Evolutionary conservation across 805 yeast species (phyloP), one percentile per base, ranked within the genome.

Genomic region (Wickerhamomyces strasburgensis): DNA sequence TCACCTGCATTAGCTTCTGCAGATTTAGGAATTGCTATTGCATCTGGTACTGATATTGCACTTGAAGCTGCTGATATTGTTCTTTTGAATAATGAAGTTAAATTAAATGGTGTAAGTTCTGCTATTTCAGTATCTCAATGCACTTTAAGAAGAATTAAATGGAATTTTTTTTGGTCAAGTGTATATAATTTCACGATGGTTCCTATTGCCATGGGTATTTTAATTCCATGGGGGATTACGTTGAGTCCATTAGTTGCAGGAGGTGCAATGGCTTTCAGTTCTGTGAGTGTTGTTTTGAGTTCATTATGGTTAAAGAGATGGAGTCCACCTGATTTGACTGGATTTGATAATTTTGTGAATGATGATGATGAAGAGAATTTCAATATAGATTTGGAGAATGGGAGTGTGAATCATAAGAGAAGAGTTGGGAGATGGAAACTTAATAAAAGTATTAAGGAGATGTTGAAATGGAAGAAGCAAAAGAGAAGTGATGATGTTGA

Each of bases 21-120:
- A 1, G 86, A 88, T 47, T 62, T 93, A 14, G 98, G 98, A 17
- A 78, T 94, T 51, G 93, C 98, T 9, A 77, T 94, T 40, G 81
- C 94, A 8, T 75, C 94, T 0, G 96, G 98, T 5, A 85, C 98
- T 0, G 98, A 93, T 52, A 85, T 93, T 48, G 98, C 98, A 1
- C 83, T 93, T 48, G 96, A 89, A 48, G 85, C 96, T n/a, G 96
- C 98, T 0, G 96, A 88, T 58, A 74, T 93, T 27, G 96, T 93
- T 14, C 65, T 93, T 13, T 58, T 85, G 54, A 72, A 75, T 10
- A 64, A 67, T 16, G 47, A 51, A 23, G 30, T 33, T 14, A 47
- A 52, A 38, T 57, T 79, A 35, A 52, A 54, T 14, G 80, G 84
- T 7, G 72, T 83, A 5, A 58, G 70, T 18, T 67, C 75, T 39